Conservation (phyloP, 2,329 filamentous ascomycete genomes). For the Keithomyces neogunnii region DNA sequence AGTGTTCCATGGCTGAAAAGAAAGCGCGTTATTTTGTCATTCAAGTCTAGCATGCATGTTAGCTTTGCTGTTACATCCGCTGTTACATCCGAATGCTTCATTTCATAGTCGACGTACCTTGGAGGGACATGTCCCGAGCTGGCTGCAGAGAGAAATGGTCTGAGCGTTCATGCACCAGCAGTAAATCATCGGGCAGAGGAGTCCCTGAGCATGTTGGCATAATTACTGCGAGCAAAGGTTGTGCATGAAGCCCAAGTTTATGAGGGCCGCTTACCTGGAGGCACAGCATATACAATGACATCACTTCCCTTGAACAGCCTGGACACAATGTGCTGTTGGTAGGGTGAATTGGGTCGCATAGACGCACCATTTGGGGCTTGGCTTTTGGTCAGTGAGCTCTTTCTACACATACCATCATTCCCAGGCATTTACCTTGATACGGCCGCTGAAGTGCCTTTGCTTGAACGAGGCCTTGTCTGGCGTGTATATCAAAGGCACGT, state of each 20-base stretch:
- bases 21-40: slow-evolving; percentile 8
- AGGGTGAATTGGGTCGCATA: slow-evolving; percentile 12
- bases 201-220: slow-evolving; percentile 8
- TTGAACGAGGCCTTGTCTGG: neutral
- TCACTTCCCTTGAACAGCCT: slow-evolving; percentile 9
- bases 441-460: slow-evolving; percentile 6
- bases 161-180: slow-evolving; percentile 14
- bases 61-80: neutral
- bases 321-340: slow-evolving; percentile 12
- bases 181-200: slow-evolving; percentile 10
- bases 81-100: neutral
- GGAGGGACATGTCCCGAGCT: slow-evolving; percentile 8
- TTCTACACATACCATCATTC: neutral
- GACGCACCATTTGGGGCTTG: slow-evolving; percentile 15
- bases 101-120: neutral
- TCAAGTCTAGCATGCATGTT: slow-evolving; percentile 6
- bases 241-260: neutral
- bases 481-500: slow-evolving; percentile 4
- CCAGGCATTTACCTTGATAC: slow-evolving; percentile 8
- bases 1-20: neutral
- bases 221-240: neutral
- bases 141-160: slow-evolving; percentile 16
- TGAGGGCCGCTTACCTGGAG: slow-evolving; percentile 6
- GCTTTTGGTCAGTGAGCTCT: neutral
- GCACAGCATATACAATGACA: slow-evolving; percentile 10